Percentiles rank a stretch among this genome's conserved stretches.
Conservation (phyloP, 768 basidiomycete genomes). For the Grammothele lineata region DNA sequence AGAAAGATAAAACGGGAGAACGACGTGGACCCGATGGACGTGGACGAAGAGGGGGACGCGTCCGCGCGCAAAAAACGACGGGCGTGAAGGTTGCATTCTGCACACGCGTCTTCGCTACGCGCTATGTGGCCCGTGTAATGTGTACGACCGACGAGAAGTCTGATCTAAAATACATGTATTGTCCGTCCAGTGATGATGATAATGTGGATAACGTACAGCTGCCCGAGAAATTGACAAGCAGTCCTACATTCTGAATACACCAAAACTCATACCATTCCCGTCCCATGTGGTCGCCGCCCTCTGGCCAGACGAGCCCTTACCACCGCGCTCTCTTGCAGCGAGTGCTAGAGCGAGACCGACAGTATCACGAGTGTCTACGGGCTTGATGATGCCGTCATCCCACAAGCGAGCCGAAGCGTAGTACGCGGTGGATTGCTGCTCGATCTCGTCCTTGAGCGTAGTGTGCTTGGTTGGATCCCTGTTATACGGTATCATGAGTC, state of each 20-base stretch:
- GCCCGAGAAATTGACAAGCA: too few species aligned
- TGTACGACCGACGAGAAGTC: too few species aligned
- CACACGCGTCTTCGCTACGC: too few species aligned
- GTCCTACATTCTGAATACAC: conserved; percentile 91
- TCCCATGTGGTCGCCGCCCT: conserved; percentile 58
- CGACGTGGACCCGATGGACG: conserved; percentile 19
- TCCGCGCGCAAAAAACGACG: conserved; percentile 14
- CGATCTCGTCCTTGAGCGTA: conserved; percentile 76
- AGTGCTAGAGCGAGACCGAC: conserved; percentile 85
- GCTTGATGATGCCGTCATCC: conserved; percentile 91
- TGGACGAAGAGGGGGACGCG: conserved; percentile 17
- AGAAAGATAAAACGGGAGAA: conserved; percentile 16
- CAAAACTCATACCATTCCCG: conserved; percentile 68
- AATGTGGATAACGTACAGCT: too few species aligned
- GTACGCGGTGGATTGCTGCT: conserved; percentile 79
- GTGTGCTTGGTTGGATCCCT: conserved; percentile 76
- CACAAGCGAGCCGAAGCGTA: conserved; percentile 92
- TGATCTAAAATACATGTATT: too few species aligned
- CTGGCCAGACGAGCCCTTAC: conserved; percentile 6
- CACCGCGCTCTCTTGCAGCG: conserved; percentile 44
- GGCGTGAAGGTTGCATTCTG: too few species aligned
- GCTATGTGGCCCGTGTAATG: too few species aligned
- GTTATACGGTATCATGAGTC: too few species aligned
- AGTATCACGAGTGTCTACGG: conserved; percentile 83
- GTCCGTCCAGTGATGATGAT: too few species aligned